Evolutionary conservation across 495 filamentous ascomycete species (phyloP), one percentile per base, ranked within the genome.

Genomic region (Hypoxylon crocopeplum): DNA sequence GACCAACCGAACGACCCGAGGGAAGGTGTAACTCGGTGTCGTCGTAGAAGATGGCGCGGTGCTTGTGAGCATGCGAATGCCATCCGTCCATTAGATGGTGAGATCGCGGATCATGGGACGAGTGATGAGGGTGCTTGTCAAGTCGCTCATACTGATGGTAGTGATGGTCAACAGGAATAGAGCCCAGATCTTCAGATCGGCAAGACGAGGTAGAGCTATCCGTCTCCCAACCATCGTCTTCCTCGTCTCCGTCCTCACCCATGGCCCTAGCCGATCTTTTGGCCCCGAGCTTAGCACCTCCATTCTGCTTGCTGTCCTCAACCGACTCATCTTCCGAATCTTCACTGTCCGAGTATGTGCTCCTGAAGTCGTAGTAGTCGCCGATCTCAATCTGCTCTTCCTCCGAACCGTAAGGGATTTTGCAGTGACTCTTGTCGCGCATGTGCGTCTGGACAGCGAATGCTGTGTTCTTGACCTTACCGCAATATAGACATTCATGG

Each of bases 291-390:
- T 85, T 88, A 41, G 82, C 82, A 8, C 85, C 85, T 19, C 83
- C 84, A 29, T 75, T 77, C n/a, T 73, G 75, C 40, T 72, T 63
- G 11, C 74, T 72, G 22, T 73, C 77, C 0, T 79, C 77, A n/a
- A 79, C 76, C 7, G 73, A 75, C 42, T 83, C 79, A 7, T 85
- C 81, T 25, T 86, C 84, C 10, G 85, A 87, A 3, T 79, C 78
- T 44, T 84, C 85, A 8, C 73, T 77, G 67, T 98, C 94, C 0
- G 91, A 92, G 72, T 99, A 99, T 2, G 94, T 95, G 73, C 87
- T 87, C 48, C 88, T 80, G 83, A 99, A 99, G 71, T 99, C 95
- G 76, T 98, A 99, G 76, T 90, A 98, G 38, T 98, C 89, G n/a
- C 94, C 95, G 55, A 99, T 88, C 48, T 95, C 92, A 13, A 99